A percentile compares a stretch with the other conserved stretches of the same genome.
These are phyloP conservation scores for Monosporozyma siamensis DNA, from an alignment of 805 yeast species.

Conservation along the genomic window DNA sequence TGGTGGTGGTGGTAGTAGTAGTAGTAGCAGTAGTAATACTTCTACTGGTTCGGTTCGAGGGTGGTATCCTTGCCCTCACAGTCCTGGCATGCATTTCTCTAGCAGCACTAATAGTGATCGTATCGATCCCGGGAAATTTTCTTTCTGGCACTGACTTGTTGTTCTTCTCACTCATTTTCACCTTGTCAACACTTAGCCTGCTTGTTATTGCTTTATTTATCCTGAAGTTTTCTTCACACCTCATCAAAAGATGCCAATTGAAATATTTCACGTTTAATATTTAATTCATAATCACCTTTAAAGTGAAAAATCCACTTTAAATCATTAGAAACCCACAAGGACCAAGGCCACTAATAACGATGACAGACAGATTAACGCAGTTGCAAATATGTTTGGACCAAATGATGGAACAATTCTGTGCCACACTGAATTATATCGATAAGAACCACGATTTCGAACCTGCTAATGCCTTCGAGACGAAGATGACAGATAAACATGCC, in stretches of 20 bases:
- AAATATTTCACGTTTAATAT: too few species aligned
- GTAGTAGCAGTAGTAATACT: neutral
- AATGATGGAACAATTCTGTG: conserved; percentile 69
- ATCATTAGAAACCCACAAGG: too few species aligned
- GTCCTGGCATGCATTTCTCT: conserved; percentile 47
- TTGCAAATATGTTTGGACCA: conserved; percentile 79
- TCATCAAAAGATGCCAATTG: too few species aligned
- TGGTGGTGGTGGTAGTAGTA: conserved; percentile 2
- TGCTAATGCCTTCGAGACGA: conserved; percentile 38
- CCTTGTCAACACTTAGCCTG: too few species aligned
- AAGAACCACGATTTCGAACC: conserved; percentile 58
- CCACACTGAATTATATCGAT: conserved; percentile 71
- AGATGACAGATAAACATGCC: conserved; percentile 52
- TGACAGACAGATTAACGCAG: conserved; percentile 87
- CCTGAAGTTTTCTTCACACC: too few species aligned
- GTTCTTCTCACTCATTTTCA: neutral
- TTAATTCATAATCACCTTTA: too few species aligned
- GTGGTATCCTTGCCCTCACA: conserved; percentile 29
- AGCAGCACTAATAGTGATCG: conserved; percentile 51
- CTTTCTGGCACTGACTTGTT: neutral
- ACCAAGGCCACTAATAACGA: too few species aligned
- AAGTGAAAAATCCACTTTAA: too few species aligned
- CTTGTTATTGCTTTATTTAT: too few species aligned
- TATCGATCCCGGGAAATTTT: conserved; percentile 35
- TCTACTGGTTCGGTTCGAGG: neutral